Base-by-base conservation (phyloP, 148 eudicot genomes). In the Cornus kousa region DNA sequence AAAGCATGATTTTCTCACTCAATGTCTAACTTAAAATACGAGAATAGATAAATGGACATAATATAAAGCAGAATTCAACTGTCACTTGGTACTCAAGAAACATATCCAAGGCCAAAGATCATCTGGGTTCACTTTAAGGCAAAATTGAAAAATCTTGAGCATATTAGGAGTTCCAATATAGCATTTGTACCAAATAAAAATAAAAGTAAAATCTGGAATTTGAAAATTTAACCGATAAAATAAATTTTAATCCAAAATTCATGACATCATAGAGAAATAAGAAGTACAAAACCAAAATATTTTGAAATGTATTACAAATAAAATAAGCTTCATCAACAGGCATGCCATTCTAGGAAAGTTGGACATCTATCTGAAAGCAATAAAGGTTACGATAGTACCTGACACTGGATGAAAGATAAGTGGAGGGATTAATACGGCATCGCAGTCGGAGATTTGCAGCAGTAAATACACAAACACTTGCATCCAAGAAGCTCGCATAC, bases 401-500 rank as follows among this genome's bases (percentile, higher is more conserved):
- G 76, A 89, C 84, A 75, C 43, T 85, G 17, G 90, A 84, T 24
- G 97, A 87, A 65, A 94, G 92, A 79, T 92, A 94, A 12, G 97
- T 82, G 23, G 94, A 82, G 37, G 97, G 94, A 86, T 86, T 92
- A 62, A 94, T 91, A 59, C 94, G 92, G 79, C 92, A 92, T 77
- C 97, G 83, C 70, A 93, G 84, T 64, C 82, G 80, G 80, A 94
- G 95, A 78, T 91, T 89, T 50, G 92, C 55, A 64, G 98, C 94
- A 82, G 78, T 84, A 72, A 92, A 92, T 67, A 94, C 93, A 78
- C 97, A 87, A 43, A 92, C 84, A 64, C 87, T 91, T n/a, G 95
- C 95, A 78, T 92, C 97, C 85, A 90, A 83, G 86, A 92, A 90
- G 83, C 90, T 88, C 46, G 97, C 95, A 85, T 91, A 94, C 33